A percentile compares a stretch with the other conserved stretches of the same genome.
These are phyloP conservation scores for Fabrea salina DNA, from an alignment of 169 alveolate genomes.

Conservation along the genomic window DNA sequence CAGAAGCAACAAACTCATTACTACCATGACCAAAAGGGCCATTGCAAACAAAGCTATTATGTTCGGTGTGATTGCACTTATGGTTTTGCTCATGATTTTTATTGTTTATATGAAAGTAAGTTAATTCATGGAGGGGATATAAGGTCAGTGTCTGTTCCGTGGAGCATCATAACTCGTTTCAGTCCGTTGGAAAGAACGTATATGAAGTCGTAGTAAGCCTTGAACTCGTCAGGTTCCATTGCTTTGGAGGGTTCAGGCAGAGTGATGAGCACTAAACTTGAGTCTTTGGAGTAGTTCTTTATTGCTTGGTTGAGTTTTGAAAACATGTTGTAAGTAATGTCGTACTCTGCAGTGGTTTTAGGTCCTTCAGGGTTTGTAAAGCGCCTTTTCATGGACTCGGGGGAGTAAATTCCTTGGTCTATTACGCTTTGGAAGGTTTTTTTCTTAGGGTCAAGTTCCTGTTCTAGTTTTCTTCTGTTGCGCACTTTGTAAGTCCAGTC, in stretches of 20 bases:
- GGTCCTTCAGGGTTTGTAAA: too few relatives aligned
- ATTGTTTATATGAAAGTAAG: slow-evolving; percentile 26
- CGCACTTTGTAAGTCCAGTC: not conserved
- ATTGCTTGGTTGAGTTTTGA: not conserved
- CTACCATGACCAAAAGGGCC: not conserved
- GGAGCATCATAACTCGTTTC: not conserved
- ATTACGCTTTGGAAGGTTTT: too few relatives aligned
- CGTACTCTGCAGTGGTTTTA: too few relatives aligned
- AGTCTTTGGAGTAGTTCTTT: not conserved
- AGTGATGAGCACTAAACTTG: not conserved
- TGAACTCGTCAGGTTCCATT: not conserved
- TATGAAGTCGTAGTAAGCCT: not conserved
- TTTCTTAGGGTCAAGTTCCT: too few relatives aligned
- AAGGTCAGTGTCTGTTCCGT: not conserved
- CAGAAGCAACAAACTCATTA: not conserved
- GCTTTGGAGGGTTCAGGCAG: not conserved
- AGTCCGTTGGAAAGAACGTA: not conserved
- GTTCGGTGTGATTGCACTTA: not conserved
- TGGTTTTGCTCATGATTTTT: not conserved
- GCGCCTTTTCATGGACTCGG: too few relatives aligned
- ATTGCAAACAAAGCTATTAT: not conserved
- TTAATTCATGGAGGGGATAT: too few relatives aligned
- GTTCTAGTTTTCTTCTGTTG: too few relatives aligned
- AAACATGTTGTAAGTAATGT: too few relatives aligned
- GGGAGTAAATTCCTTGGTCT: too few relatives aligned